Evolutionary conservation across 108 stramenopile genomes (phyloP), one percentile per base, ranked within the genome.

Genomic region (Skeletonema potamos): DNA sequence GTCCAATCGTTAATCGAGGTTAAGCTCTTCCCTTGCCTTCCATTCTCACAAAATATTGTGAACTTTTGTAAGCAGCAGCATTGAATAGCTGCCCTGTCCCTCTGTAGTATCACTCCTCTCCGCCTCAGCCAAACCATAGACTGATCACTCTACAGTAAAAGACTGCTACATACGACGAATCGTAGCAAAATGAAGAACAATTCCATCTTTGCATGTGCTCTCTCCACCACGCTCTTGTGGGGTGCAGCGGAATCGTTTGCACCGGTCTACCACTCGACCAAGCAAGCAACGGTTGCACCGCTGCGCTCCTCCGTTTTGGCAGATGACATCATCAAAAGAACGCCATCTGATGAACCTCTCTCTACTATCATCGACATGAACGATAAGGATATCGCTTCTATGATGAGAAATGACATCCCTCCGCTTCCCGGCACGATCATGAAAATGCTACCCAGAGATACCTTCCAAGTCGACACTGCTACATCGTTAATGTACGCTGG

Each of bases 361-460:
- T 51, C 48, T 22, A 51, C 48, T 22, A 22, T 51, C 48, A 22
- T 20, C 22, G 48, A 51, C 9, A 51, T 51, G 48, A 51, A 51
- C 22, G 48, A 51, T 51, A n/a, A 8, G 22, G 48, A 22, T 24
- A 51, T 51, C 22, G 48, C 6, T 8, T 18, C 48, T 22, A 51
- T 51, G 48, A 51, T 51, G 48, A 51, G 22, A 22, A 51, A 51
- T n/a, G 48, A 51, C 22, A 51, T 69, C 41, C 66, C 72, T 15
- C 72, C 77, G 15, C 46, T 32, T n/a, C 44, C 66, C 3, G 83
- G 83, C 30, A 33, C 81, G 0, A 62, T 87, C 13, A 79, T 82
- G 75, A 87, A 85, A 36, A 79, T 86, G 79, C 79, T 89, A n/a
- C 88, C 88, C 30, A 61, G 72, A 28, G 72, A 85, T 6, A 77